These are phyloP conservation scores for Ophiostoma quercus DNA, from an alignment of 2,329 filamentous ascomycete species.

Conservation along the genomic window DNA sequence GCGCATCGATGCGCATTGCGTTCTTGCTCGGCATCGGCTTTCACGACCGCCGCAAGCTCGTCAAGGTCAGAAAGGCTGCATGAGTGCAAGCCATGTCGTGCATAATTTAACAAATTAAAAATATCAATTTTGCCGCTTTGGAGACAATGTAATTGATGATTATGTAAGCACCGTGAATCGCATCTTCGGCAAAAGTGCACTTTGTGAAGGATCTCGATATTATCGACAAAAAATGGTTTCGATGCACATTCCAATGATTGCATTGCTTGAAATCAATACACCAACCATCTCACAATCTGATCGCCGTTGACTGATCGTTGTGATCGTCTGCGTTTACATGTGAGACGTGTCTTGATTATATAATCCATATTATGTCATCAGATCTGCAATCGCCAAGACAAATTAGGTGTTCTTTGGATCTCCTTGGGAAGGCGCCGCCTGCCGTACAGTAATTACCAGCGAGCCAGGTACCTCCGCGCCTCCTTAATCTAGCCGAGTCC, in stretches of 20 bases:
- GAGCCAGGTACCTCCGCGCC: neutral
- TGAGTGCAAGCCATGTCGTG: neutral
- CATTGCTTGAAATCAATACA: too few species aligned
- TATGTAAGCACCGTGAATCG: neutral
- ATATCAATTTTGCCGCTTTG: too few species aligned
- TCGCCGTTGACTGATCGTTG: neutral
- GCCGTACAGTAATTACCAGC: neutral
- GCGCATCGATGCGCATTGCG: slow-evolving; percentile 53
- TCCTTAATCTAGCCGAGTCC: slow-evolving; percentile 9
- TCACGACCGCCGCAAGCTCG: slow-evolving; percentile 24
- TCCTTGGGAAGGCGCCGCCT: neutral
- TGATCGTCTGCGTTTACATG: neutral
- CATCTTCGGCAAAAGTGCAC: neutral
- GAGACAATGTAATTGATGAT: neutral
- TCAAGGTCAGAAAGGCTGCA: slow-evolving; percentile 16
- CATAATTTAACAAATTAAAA: neutral
- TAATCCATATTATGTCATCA: slow-evolving; percentile 10
- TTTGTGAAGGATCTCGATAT: neutral
- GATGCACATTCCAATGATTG: too few species aligned
- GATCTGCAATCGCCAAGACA: neutral
- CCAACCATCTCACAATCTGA: neutral
- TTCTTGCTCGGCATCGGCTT: slow-evolving; percentile 57
- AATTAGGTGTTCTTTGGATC: slow-evolving; percentile 10
- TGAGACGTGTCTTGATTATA: neutral
- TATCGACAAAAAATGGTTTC: too few species aligned